Base-by-base conservation (phyloP, 2,329 filamentous ascomycete genomes). In the Talaromyces islandicus region DNA sequence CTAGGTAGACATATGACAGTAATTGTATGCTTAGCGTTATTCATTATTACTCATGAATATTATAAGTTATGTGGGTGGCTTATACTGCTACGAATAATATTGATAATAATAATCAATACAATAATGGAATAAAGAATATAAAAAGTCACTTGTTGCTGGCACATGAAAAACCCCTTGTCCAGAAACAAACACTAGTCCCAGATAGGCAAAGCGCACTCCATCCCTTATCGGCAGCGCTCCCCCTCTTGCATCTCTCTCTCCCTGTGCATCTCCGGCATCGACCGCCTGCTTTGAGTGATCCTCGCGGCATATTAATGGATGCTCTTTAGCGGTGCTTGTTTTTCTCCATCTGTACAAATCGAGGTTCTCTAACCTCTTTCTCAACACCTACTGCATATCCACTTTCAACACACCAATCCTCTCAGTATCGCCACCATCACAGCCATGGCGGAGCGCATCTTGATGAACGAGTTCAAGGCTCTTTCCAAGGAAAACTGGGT, bases 401-500 rank as follows among this genome's bases (percentile, higher is more conserved):
- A 38, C 14, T 24, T 48, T 24, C 12, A 48, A 50, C 43, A 50
- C 43, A 24, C 11, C 7, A 14, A 7, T 7, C 5, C 11, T 43
- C 38, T 43, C 21, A 11, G 5, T 19, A 21, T 9, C 43, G 17
- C 19, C 19, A 48, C 43, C 9, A 21, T 19, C 19, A 25, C 19
- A 38, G 2, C 21, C 38, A 60, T 60, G 59, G 54, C 90, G 38
- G 88, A 92, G 76, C 87, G 91, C 69, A 88, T 95, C 56, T 83
- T 97, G 59, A 91, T 96, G 89, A 89, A 89, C 67, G 93, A 97
- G 81, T 87, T 91, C 78, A 88, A 89, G 75, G 82, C 85, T 51
- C 83, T 97, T 46, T 82, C 85, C 58, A 92, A 94, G 75, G 92
- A 97, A 81, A 91, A 91, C 73, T 99, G 93, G 93, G 89, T 96